phyloP scores from a whole-genome alignment of 768 basidiomycete genomes.

The Psilocybe sp. region DNA sequence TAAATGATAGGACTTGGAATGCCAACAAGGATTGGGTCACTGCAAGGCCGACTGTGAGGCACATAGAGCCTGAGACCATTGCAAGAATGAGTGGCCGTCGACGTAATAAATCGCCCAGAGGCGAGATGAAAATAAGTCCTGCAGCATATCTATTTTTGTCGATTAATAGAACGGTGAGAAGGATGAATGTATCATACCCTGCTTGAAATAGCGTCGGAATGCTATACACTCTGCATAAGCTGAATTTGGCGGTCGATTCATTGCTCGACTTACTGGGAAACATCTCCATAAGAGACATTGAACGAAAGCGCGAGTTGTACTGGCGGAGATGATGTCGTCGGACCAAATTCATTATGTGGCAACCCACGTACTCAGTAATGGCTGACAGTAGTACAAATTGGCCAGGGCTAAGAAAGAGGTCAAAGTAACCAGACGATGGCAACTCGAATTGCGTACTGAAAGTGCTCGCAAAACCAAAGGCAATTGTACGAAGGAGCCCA shows the following conservation, averaged over 20 bases:
- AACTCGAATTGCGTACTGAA: too few species aligned
- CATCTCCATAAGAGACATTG: slow-evolving; percentile 33
- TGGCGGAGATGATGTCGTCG: slow-evolving; percentile 11
- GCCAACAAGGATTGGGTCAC: slow-evolving; percentile 54
- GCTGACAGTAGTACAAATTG: slow-evolving; percentile 84
- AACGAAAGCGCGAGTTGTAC: slow-evolving; percentile 40
- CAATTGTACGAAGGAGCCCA: too few species aligned
- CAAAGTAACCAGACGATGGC: too few species aligned
- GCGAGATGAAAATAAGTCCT: slow-evolving; percentile 73
- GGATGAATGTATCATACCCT: slow-evolving; percentile 39
- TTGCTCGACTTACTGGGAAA: slow-evolving; percentile 29
- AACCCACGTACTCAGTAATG: slow-evolving; percentile 60
- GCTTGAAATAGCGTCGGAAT: slow-evolving; percentile 69
- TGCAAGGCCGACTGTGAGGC: slow-evolving; percentile 70
- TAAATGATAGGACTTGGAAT: slow-evolving; percentile 67
- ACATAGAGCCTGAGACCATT: slow-evolving; percentile 48
- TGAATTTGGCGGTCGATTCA: background rate
- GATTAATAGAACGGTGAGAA: background rate
- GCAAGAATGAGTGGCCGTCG: slow-evolving; percentile 67
- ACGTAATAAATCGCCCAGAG: slow-evolving; percentile 80
- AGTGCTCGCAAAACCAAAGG: too few species aligned
- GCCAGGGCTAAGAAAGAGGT: slow-evolving; percentile 64
- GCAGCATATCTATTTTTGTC: slow-evolving; percentile 53
- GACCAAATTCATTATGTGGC: background rate
- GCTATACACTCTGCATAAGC: slow-evolving; percentile 25